These are phyloP conservation scores for Salvia rosmarinus DNA, from an alignment of 257 asterid genomes.

Conservation along the genomic window DNA sequence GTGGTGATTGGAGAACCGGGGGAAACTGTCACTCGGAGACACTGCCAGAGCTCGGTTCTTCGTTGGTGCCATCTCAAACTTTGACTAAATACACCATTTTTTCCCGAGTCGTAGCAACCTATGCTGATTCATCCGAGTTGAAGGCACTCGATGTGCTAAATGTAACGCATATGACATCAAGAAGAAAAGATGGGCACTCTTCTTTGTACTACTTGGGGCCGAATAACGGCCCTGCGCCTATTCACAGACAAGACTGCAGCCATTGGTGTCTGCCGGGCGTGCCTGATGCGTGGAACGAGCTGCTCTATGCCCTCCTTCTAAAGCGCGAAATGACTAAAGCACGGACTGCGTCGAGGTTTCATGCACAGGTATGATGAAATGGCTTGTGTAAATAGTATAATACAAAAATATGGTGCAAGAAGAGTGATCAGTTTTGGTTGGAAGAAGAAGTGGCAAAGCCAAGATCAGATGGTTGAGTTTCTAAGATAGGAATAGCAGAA, in stretches of 20 bases:
- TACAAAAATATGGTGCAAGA: neutral
- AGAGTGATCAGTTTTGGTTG: conserved; percentile 25
- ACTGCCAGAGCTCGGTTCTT: conserved; percentile 74
- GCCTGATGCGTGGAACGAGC: conserved; percentile 89
- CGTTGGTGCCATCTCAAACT: conserved; percentile 65
- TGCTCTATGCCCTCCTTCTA: conserved; percentile 67
- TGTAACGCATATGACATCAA: conserved; percentile 69
- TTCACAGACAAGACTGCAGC: conserved; percentile 87
- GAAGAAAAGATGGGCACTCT: conserved; percentile 88
- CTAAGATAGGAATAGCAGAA: conserved; percentile 31
- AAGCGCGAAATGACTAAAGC: conserved; percentile 44
- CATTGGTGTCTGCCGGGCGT: conserved; percentile 97
- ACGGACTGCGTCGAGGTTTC: conserved; percentile 37
- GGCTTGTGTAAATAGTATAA: conserved; percentile 33
- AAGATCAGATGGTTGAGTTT: conserved; percentile 27
- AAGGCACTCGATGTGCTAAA: conserved; percentile 54
- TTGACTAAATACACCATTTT: conserved; percentile 65
- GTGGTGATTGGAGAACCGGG: conserved; percentile 92
- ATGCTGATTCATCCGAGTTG: conserved; percentile 37
- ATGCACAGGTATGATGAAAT: conserved; percentile 36
- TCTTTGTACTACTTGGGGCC: conserved; percentile 84
- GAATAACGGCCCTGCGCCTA: conserved; percentile 51
- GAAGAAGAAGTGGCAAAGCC: conserved; percentile 15
- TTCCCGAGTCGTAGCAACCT: conserved; percentile 38
- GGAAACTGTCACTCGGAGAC: conserved; percentile 81